Evolutionary conservation across 805 yeast genomes (phyloP).

Genomic region (Saccharomycopsis capsularis): DNA sequence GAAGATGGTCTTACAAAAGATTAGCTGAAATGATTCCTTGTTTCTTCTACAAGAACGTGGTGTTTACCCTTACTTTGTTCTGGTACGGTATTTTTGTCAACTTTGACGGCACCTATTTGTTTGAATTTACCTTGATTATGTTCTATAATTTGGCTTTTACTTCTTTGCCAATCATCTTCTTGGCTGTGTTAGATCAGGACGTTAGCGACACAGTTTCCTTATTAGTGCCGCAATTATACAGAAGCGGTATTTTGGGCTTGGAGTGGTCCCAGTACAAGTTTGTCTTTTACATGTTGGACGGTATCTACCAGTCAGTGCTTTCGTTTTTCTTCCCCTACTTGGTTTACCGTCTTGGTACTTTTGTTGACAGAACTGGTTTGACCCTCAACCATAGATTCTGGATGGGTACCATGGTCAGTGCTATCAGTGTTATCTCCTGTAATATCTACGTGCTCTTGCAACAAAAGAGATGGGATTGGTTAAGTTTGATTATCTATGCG

Average conservation of each 20-base stretch:
- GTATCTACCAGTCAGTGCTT: constrained; percentile 62
- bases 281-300: constrained; percentile 58
- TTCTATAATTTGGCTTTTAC: constrained; percentile 77
- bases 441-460: constrained; percentile 59
- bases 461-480: constrained; percentile 76
- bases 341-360: constrained; percentile 39
- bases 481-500: constrained; percentile 44
- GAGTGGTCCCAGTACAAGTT: constrained; percentile 60
- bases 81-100: constrained; percentile 67
- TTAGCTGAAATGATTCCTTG: constrained; percentile 73
- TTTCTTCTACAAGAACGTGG: constrained; percentile 70
- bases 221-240: constrained; percentile 63
- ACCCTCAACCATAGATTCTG: constrained; percentile 60
- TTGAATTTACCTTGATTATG: constrained; percentile 72
- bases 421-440: constrained; percentile 57
- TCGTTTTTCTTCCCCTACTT: constrained; percentile 65
- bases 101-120: constrained; percentile 71
- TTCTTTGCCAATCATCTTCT: constrained; percentile 66
- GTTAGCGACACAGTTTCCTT: constrained; percentile 58
- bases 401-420: constrained; percentile 58
- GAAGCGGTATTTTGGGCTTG: constrained; percentile 54
- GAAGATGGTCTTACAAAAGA: constrained; percentile 76
- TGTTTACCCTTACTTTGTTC: constrained; percentile 65
- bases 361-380: constrained; percentile 41
- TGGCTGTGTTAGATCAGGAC: constrained; percentile 73